Base-by-base conservation (phyloP, 768 basidiomycete genomes). In the Boletus fagicola region DNA sequence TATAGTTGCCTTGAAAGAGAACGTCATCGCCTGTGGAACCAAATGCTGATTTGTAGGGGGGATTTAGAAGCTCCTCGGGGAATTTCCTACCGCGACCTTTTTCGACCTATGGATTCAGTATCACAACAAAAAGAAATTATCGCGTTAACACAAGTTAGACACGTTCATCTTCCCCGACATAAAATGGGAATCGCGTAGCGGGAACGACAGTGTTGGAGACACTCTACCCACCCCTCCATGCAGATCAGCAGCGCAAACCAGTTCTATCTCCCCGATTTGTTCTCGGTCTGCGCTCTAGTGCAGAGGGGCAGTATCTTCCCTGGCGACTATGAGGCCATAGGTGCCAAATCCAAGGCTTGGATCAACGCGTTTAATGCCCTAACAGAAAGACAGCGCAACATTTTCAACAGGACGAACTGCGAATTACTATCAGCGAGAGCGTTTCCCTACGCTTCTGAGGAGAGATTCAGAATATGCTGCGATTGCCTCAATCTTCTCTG, bases 401-500 rank as follows among this genome's bases (percentile, higher is more conserved):
- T 54, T 39, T 87, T 87, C 63, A 74, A 81, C 42, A 80, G 82
- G 67, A 82, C 83, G 3, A 79, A 78, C 55, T 84, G 80, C 63
- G 85, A 86, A 64, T 77, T 86, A 5, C 75, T 87, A 47, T 82
- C 80, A 62, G 82, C 85, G 11, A 82, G 80, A 66, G 80, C 76
- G n/a, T 87, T 83, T 67, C 77, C 80, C 18, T 85, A 82, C 66
- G 80, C 82, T 44, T 80, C 77, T 38, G 77, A 77, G 54, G 83
- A 84, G 55, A 75, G 80, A 64, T 80, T 86, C 58, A 77, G 85
- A 53, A 85, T 80, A 1, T 78, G 76, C 40, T 86, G 84, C 64
- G 85, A 87, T 69, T 83, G 84, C 58, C 78, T 84, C 62, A 54
- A 87, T 63, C 72, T 83, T 13, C 77, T 88, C 30, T 87, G 85